Percentiles rank a stretch among this genome's conserved stretches.
Conservation (phyloP, 306 rosid species). For the Purshia tridentata region DNA sequence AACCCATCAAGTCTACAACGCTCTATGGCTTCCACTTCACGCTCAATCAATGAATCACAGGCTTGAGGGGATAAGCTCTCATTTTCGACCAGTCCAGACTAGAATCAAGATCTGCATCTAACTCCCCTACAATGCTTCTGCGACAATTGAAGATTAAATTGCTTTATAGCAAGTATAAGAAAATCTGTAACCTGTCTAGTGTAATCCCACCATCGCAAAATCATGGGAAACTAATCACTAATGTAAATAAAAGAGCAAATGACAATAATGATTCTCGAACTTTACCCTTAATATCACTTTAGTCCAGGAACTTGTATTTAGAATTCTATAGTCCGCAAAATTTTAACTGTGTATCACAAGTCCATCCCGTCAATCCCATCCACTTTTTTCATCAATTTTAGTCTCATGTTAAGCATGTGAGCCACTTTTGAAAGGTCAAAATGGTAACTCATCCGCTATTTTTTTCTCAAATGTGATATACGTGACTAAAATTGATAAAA, state of each 20-base stretch:
- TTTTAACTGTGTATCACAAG: too few relatives aligned
- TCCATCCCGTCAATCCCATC: too few relatives aligned
- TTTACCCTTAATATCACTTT: too few relatives aligned
- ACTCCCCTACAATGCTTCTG: constrained; percentile 97
- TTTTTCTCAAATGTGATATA: too few relatives aligned
- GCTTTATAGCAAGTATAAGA: not conserved
- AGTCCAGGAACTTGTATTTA: too few relatives aligned
- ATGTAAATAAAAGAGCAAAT: not conserved
- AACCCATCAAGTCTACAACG: constrained; percentile 5
- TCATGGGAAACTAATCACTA: not conserved
- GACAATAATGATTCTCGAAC: too few relatives aligned
- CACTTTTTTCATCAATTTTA: too few relatives aligned
- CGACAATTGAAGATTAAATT: constrained; percentile 29
- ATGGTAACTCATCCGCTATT: too few relatives aligned
- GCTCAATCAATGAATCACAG: constrained; percentile 67
- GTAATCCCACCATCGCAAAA: not conserved
- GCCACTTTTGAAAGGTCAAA: too few relatives aligned
- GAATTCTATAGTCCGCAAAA: too few relatives aligned
- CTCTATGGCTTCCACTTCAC: constrained; percentile 6
- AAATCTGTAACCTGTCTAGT: not conserved
- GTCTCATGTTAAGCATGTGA: too few relatives aligned
- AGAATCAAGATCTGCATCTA: constrained; percentile 89
- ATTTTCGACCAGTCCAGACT: constrained; percentile 70
- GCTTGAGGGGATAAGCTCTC: constrained; percentile 89
- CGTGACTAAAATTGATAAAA: too few relatives aligned